phyloP scores from a whole-genome alignment of 768 basidiomycete genomes.

The Stropharia rugosoannulata region DNA sequence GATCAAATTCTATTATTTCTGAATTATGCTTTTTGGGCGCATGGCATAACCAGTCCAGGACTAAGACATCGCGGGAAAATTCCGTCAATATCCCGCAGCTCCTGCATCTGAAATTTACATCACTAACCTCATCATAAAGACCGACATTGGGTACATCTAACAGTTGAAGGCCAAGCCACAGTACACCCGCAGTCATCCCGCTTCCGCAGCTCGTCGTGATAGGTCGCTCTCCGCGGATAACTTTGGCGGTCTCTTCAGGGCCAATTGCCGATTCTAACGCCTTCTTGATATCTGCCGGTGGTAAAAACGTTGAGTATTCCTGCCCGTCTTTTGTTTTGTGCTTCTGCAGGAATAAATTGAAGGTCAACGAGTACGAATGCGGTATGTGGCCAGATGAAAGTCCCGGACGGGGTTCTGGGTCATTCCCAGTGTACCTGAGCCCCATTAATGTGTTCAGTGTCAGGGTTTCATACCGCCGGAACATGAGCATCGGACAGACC shows the following conservation, averaged over 20 bases:
- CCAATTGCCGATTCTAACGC: constrained; percentile 69
- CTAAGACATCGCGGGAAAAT: constrained; percentile 35
- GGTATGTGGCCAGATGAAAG: constrained; percentile 94
- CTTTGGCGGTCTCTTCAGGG: constrained; percentile 45
- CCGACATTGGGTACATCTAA: constrained; percentile 59
- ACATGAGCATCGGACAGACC: constrained; percentile 40
- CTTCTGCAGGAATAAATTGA: constrained; percentile 65
- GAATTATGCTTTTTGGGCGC: constrained; percentile 72
- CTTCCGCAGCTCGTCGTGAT: constrained; percentile 88
- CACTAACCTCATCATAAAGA: constrained; percentile 91
- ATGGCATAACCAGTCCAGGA: constrained; percentile 95
- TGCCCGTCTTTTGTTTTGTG: constrained; percentile 35
- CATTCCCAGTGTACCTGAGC: constrained; percentile 71
- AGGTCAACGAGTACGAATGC: constrained; percentile 81
- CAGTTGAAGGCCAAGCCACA: constrained; percentile 90
- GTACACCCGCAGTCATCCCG: constrained; percentile 95
- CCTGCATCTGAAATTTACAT: constrained; percentile 2
- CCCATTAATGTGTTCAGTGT: background rate
- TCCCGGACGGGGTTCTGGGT: constrained; percentile 87
- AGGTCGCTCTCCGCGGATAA: constrained; percentile 58
- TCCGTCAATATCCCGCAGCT: constrained; percentile 5
- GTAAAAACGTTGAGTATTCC: constrained; percentile 59
- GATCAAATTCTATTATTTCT: constrained; percentile 33
- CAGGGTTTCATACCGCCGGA: background rate
- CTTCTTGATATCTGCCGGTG: constrained; percentile 54